Percentiles rank a stretch among this genome's conserved stretches.
These are phyloP conservation scores for Lizonia empirigonia DNA, from an alignment of 2,329 filamentous ascomycete genomes.

Conservation along the genomic window DNA sequence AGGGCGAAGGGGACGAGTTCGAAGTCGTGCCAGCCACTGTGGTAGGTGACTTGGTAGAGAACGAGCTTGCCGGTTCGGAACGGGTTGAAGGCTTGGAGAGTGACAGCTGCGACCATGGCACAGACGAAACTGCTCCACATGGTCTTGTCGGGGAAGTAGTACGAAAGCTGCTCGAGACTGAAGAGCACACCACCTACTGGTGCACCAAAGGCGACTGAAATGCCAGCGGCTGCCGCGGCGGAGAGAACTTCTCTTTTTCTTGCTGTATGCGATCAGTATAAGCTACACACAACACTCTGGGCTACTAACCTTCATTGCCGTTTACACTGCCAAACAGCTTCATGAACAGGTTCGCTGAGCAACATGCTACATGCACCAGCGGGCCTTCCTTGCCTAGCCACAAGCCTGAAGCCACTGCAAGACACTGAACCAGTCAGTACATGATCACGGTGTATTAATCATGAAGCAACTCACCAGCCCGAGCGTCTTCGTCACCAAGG, in stretches of 20 bases:
- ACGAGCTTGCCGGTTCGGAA: slow-evolving; percentile 96
- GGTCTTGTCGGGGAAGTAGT: slow-evolving; percentile 98
- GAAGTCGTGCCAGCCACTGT: slow-evolving; percentile 89
- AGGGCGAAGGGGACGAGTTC: slow-evolving; percentile 87
- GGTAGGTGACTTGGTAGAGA: slow-evolving; percentile 93
- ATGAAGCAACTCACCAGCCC: slow-evolving; percentile 67
- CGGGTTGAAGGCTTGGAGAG: slow-evolving; percentile 89
- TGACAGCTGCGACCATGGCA: slow-evolving; percentile 97
- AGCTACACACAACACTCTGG: not conserved
- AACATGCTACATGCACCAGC: slow-evolving; percentile 94
- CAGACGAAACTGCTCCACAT: slow-evolving; percentile 99
- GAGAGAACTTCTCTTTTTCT: slow-evolving; percentile 93
- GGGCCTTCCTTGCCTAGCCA: slow-evolving; percentile 98
- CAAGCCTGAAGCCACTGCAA: slow-evolving; percentile 90
- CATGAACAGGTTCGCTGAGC: slow-evolving; percentile 92
- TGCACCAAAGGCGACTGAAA: slow-evolving; percentile 91
- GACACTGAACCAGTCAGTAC: slow-evolving; percentile 62
- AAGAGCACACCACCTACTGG: slow-evolving; percentile 95
- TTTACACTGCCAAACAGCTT: slow-evolving; percentile 83
- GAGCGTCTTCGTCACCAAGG: slow-evolving; percentile 84
- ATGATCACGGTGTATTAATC: not conserved
- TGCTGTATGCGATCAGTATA: slow-evolving; percentile 59
- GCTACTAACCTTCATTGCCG: slow-evolving; percentile 75
- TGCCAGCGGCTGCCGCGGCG: slow-evolving; percentile 87
- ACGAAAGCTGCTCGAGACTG: slow-evolving; percentile 93